Percentiles rank a stretch among this genome's conserved stretches.
Conservation (phyloP, 1,139 yeast genomes). For the Geotrichum candidum region DNA sequence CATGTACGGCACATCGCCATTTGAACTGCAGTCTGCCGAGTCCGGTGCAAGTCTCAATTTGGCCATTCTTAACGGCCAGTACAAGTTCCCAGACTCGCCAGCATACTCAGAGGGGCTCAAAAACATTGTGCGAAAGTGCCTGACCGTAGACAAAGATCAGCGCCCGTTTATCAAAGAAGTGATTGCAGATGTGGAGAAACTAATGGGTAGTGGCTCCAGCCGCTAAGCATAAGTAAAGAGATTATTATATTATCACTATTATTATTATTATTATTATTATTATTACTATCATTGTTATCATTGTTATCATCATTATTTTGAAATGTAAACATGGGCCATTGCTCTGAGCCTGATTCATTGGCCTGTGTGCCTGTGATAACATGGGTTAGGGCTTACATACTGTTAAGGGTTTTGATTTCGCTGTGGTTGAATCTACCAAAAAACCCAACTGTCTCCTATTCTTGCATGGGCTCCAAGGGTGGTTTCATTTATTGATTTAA, state of each 20-base stretch:
- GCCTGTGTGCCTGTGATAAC: background rate
- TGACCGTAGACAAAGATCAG: slow-evolving; percentile 50
- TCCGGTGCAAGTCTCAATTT: slow-evolving; percentile 76
- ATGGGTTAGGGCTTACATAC: background rate
- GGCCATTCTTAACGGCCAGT: slow-evolving; percentile 71
- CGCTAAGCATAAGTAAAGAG: background rate
- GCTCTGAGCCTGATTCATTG: background rate
- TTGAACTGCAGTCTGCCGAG: slow-evolving; percentile 73
- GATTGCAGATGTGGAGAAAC: slow-evolving; percentile 34
- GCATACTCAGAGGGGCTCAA: slow-evolving; percentile 52
- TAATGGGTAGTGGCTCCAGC: background rate
- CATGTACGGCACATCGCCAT: slow-evolving; percentile 77
- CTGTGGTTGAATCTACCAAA: background rate
- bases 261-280: too few species aligned
- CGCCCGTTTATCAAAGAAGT: slow-evolving; percentile 63
- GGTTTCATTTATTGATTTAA: too few species aligned
- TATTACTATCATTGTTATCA: too few species aligned
- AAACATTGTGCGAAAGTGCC: slow-evolving; percentile 52
- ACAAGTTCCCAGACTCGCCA: slow-evolving; percentile 52
- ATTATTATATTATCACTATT: background rate
- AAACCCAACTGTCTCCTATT: background rate
- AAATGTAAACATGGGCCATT: background rate
- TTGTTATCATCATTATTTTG: background rate
- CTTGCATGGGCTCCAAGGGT: background rate
- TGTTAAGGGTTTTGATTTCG: background rate